Evolutionary conservation across 2,329 filamentous ascomycete genomes (phyloP), one percentile per base, ranked within the genome.

Genomic region (Fusarium oxysporum): DNA sequence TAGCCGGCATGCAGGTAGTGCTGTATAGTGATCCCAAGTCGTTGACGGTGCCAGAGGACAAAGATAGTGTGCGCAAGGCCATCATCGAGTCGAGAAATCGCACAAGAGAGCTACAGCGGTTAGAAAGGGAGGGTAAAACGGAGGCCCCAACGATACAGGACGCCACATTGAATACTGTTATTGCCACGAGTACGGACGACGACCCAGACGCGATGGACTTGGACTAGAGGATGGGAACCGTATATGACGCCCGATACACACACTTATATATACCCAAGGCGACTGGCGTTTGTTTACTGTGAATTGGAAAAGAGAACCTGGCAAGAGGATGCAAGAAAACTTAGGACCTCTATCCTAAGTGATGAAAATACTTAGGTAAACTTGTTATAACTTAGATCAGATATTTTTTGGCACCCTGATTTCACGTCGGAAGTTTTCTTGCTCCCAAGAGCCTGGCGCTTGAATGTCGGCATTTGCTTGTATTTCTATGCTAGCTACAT

Each of bases 1-100:
- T 89, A 40, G 89, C 86, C 8, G 87, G 86, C 71, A 90, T 89
- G 90, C 85, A 96, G 88, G 80, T 98, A 70, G 92, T 99, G 21
- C 88, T 98, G 41, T 98, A 98, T 82, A 89, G 87, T 70, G 90
- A 96, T 55, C 95, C 95, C 11, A 87, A 87, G 53, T 95, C 93
- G 21, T 82, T 98, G 72, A 92, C 90, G 0, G 88, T 97, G 25
- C 91, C 94, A 1, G 88, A 91, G 79, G 91, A 93, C 73, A 87
- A 92, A 35, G 92, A 96, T 80, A 92, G 89, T 70, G 93, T 97
- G 70, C 88, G 94, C 67, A 94, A 92, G 81, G 94, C 94, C 13
- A 95, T 98, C 72, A 85, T 96, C 58, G 95, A 97, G 80, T 90
- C 93, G 5, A 88, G 94, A 58, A 89, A 88, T 51, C 87, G 94